Percentiles rank a stretch among this genome's conserved stretches.
Conservation (phyloP, 148 eudicot genomes). For the Rhododendron ovatum region DNA sequence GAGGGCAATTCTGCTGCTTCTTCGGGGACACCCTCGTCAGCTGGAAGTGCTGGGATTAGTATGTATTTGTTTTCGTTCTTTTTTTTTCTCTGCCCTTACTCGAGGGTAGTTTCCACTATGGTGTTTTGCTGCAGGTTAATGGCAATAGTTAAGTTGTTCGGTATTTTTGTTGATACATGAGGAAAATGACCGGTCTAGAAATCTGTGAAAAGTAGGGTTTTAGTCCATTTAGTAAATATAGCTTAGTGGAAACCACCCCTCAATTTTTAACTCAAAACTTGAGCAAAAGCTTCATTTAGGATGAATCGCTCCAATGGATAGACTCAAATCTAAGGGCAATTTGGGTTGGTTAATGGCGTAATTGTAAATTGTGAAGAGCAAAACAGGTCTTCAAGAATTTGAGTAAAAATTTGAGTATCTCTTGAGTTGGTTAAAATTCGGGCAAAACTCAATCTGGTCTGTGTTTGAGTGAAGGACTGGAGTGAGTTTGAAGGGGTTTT, state of each 20-base stretch:
- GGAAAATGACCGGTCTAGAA: too few species aligned
- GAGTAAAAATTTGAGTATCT: background rate
- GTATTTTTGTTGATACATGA: background rate
- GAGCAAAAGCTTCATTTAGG: background rate
- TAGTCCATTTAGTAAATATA: too few species aligned
- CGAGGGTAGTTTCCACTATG: too few species aligned
- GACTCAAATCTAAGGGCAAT: background rate
- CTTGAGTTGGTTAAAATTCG: background rate
- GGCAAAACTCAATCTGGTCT: background rate
- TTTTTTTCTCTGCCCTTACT: background rate
- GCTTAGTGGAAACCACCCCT: background rate
- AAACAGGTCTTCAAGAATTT: background rate
- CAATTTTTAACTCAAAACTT: background rate
- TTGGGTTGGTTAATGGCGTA: background rate
- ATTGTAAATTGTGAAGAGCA: background rate
- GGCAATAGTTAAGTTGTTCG: background rate
- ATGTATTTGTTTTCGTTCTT: conserved; percentile 24
- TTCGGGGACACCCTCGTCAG: conserved; percentile 83
- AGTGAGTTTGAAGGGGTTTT: background rate
- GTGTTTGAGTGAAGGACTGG: background rate
- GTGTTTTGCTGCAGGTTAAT: too few species aligned
- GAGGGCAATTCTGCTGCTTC: conserved; percentile 86
- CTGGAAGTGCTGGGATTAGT: conserved; percentile 98
- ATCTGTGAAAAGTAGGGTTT: background rate
- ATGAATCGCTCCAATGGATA: background rate